Evolutionary conservation across 495 filamentous ascomycete species (phyloP).

Genomic region (Polyplosphaeria fusca): DNA sequence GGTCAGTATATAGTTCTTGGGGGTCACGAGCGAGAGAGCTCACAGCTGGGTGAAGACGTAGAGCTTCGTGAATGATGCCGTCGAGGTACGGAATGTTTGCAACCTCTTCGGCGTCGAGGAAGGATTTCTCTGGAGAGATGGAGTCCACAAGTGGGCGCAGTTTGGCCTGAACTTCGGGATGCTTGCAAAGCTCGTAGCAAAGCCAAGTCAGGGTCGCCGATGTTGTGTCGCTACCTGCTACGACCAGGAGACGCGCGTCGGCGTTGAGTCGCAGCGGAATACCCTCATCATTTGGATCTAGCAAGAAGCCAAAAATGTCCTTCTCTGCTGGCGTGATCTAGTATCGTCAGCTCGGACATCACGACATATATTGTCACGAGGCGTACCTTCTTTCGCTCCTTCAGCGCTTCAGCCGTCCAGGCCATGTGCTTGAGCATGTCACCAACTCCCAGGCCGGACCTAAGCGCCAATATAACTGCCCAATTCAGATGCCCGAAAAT

Average conservation of each 20-base stretch:
- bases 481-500: slow-evolving; percentile 11
- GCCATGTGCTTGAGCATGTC: slow-evolving; percentile 23
- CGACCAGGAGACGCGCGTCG: slow-evolving; percentile 18
- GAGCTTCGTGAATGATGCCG: slow-evolving; percentile 29
- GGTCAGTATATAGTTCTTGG: not conserved
- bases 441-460: not conserved
- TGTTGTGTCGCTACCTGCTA: slow-evolving; percentile 32
- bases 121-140: slow-evolving; percentile 1
- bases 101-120: slow-evolving; percentile 15
- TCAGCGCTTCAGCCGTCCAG: slow-evolving; percentile 17
- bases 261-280: slow-evolving; percentile 12
- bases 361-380: no score
- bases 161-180: slow-evolving; percentile 5
- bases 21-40: not conserved
- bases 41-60: slow-evolving; percentile 30
- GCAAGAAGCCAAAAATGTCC: slow-evolving; percentile 15
- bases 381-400: slow-evolving; percentile 22
- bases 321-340: slow-evolving; percentile 18
- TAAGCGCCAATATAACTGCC: slow-evolving; percentile 3
- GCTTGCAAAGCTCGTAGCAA: slow-evolving; percentile 25
- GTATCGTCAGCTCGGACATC: no score
- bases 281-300: slow-evolving; percentile 17
- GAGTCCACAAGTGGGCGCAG: slow-evolving; percentile 13
- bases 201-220: slow-evolving; percentile 23
- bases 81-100: slow-evolving; percentile 23